These are phyloP conservation scores for Polytolypa hystricis DNA, from an alignment of 2,329 filamentous ascomycete genomes.

Conservation along the genomic window DNA sequence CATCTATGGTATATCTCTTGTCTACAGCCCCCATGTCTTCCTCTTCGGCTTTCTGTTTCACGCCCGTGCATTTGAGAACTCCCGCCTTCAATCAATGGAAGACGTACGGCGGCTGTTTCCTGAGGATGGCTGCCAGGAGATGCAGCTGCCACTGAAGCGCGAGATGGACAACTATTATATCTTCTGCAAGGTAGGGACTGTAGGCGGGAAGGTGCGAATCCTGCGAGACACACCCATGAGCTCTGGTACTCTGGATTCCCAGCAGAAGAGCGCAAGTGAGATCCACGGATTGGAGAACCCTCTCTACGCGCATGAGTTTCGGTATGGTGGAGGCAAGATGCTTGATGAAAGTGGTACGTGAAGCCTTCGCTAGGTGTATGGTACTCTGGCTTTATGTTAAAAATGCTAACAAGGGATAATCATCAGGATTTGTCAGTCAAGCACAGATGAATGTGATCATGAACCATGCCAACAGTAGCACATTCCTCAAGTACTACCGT, in stretches of 20 bases:
- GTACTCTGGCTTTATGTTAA: neutral
- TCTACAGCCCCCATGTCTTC: constrained; percentile 26
- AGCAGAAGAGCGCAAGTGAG: constrained; percentile 12
- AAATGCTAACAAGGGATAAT: constrained; percentile 7
- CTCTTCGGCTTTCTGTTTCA: constrained; percentile 22
- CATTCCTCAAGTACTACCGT: constrained; percentile 18
- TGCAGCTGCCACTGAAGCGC: constrained; percentile 15
- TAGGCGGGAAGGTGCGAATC: constrained; percentile 13
- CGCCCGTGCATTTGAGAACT: constrained; percentile 14
- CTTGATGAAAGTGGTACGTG: neutral
- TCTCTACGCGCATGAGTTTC: constrained; percentile 17
- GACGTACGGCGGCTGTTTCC: constrained; percentile 14
- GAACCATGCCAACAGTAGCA: constrained; percentile 13
- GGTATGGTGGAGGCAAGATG: constrained; percentile 10
- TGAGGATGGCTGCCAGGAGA: constrained; percentile 12
- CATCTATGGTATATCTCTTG: constrained; percentile 26
- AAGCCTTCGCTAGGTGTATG: neutral
- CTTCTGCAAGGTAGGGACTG: constrained; percentile 14
- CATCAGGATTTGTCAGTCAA: constrained; percentile 13
- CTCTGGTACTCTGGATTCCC: constrained; percentile 6
- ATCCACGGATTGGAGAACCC: constrained; percentile 14
- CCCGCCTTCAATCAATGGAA: constrained; percentile 15
- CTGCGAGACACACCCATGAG: constrained; percentile 12
- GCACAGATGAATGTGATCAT: constrained; percentile 17
- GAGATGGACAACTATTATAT: constrained; percentile 17